Base-by-base conservation (phyloP, 805 yeast genomes). In the Lachancea meyersii region DNA sequence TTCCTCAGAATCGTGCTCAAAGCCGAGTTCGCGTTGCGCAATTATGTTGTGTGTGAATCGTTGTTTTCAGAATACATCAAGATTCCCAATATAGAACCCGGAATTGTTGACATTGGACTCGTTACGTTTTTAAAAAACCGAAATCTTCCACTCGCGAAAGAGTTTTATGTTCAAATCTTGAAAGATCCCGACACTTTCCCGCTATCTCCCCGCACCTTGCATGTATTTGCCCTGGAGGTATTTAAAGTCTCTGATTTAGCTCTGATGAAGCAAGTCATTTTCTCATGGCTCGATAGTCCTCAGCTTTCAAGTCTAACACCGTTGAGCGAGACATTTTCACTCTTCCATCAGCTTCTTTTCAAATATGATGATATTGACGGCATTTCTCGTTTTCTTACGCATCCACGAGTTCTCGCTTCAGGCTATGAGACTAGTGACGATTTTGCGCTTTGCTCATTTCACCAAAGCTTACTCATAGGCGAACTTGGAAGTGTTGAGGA, bases 111-210 rank as follows among this genome's bases (percentile, higher is more conserved):
- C 20, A 35, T 60, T 8, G 65, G 64, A 1, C 46, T 61, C 19
- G 48, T 51, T 28, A 50, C 64, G 3, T 55, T 60, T 36, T 44
- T 58, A 11, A 50, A 49, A 38, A 56, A 52, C 41, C 52, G 52
- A 20, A 58, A 60, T 41, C 36, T 51, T 22, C 57, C 53, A 28
- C 40, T 60, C 18, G 61, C 62, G 14, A 58, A 54, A 40, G 63
- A 60, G 40, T 60, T 61, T 45, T 61, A 51, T 41, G 47, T 50
- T 1, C 62, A 61, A 31, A 49, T 56, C 6, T 38, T 60, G 37
- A 49, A 52, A 13, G 56, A 57, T 44, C 57, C 54, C 27, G 63
- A 60, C 22, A 54, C 55, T 0, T 61, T 60, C 32, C 59, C 58
- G 1, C 33, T 61, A 16, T 44, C 49, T 3, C 31, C 46, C 9